These are phyloP conservation scores for Acaromyces ingoldii DNA, from an alignment of 1,284 basidiomycete genomes.

Conservation along the genomic window DNA sequence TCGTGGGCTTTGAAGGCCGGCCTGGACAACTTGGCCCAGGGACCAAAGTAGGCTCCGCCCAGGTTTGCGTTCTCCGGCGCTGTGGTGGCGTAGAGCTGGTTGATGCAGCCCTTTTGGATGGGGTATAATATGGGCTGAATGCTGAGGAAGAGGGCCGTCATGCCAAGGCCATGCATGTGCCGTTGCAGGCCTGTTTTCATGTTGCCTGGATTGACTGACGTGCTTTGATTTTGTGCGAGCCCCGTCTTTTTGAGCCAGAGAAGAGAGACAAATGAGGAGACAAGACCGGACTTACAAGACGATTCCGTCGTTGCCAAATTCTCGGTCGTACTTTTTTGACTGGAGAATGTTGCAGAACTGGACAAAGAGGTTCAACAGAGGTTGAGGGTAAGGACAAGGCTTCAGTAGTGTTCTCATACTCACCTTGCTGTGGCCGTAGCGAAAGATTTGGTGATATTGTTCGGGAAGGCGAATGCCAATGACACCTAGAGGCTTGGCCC, in stretches of 20 bases:
- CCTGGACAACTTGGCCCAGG: too few species aligned
- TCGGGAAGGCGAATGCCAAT: too few species aligned
- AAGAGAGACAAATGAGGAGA: too few species aligned
- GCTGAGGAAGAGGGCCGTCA: background rate
- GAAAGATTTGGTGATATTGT: too few species aligned
- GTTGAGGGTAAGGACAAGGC: background rate
- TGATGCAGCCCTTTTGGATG: background rate
- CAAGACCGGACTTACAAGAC: too few species aligned
- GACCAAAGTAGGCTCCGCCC: background rate
- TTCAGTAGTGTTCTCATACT: background rate
- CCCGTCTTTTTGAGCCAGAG: too few species aligned
- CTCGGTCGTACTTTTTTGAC: constrained; percentile 9
- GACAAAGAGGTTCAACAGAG: too few species aligned
- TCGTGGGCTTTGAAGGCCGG: too few species aligned
- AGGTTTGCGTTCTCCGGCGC: background rate
- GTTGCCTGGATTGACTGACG: constrained; percentile 26
- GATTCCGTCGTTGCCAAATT: constrained; percentile 14
- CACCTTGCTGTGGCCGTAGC: too few species aligned
- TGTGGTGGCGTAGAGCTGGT: constrained; percentile 1
- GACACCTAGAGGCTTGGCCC: too few species aligned
- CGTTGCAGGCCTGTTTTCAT: constrained; percentile 15
- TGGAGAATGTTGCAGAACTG: background rate
- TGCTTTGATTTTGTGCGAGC: too few species aligned
- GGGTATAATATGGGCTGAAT: background rate
- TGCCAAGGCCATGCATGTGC: background rate